Evolutionary conservation across 177 flowering plant species (phyloP).

Genomic region (Telopea speciosissima): DNA sequence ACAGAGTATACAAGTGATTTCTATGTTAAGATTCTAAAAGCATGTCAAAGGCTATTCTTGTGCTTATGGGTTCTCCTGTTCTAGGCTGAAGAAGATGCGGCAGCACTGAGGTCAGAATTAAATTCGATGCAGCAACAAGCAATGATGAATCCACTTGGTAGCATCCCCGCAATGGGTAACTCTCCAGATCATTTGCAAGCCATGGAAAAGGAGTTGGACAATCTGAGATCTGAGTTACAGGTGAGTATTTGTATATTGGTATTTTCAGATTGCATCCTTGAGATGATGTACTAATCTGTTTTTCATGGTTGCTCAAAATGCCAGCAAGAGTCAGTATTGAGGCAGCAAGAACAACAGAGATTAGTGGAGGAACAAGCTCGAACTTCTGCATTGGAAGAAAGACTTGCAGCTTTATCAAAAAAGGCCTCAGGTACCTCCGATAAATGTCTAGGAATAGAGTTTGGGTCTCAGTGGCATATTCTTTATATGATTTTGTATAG

Average conservation of each 20-base stretch:
- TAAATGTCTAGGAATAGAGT: not conserved
- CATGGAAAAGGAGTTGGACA: constrained; percentile 66
- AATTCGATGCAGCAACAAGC: constrained; percentile 78
- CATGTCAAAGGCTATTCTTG: not conserved
- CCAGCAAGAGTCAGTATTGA: constrained; percentile 57
- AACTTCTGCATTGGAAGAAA: constrained; percentile 53
- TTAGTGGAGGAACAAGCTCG: constrained; percentile 64
- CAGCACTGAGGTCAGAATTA: constrained; percentile 83
- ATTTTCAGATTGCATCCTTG: not conserved
- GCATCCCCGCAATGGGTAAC: constrained; percentile 37
- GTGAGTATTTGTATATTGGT: constrained; percentile 24
- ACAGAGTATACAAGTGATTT: constrained; percentile 51
- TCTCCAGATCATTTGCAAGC: constrained; percentile 50
- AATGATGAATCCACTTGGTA: constrained; percentile 37
- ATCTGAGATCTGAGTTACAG: constrained; percentile 63
- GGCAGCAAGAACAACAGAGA: constrained; percentile 61
- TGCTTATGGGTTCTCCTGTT: constrained; percentile 20
- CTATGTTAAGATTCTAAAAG: not conserved
- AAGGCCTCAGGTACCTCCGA: constrained; percentile 45
- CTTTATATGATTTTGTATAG: not conserved
- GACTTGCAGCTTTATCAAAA: constrained; percentile 37
- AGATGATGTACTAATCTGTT: constrained; percentile 6
- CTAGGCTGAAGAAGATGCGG: constrained; percentile 96
- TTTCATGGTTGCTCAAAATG: constrained; percentile 10
- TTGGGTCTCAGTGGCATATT: not conserved